Evolutionary conservation across 345 rosid species (phyloP).

Genomic region (Lumnitzera littorea): DNA sequence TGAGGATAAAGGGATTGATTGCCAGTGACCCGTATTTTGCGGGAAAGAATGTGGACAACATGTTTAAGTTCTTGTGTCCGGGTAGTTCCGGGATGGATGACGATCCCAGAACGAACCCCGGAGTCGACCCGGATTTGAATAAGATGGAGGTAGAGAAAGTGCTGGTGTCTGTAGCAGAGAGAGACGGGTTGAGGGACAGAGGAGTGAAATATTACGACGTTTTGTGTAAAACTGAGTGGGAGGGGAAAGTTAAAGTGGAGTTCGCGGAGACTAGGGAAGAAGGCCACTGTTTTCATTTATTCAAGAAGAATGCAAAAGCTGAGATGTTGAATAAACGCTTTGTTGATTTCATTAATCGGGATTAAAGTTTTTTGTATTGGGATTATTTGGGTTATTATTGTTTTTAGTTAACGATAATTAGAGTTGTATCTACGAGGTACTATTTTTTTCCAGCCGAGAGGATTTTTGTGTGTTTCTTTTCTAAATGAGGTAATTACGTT

Average conservation of each 20-base stretch:
- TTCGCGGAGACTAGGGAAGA: slow-evolving; percentile 23
- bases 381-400: too few species aligned
- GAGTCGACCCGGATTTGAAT: slow-evolving; percentile 22
- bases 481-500: too few species aligned
- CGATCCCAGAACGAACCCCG: slow-evolving; percentile 30
- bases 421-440: too few species aligned
- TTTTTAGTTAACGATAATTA: too few species aligned
- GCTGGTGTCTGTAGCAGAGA: slow-evolving; percentile 37
- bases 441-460: too few species aligned
- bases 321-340: slow-evolving; percentile 20
- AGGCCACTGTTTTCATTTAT: slow-evolving; percentile 30
- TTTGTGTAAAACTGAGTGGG: slow-evolving; percentile 21
- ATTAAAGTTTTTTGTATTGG: background rate
- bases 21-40: slow-evolving; percentile 42
- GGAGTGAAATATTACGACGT: slow-evolving; percentile 25
- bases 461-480: too few species aligned
- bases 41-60: slow-evolving; percentile 19
- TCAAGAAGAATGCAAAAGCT: slow-evolving; percentile 16
- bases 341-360: slow-evolving; percentile 22
- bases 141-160: slow-evolving; percentile 23
- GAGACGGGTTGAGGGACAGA: slow-evolving; percentile 21
- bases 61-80: slow-evolving; percentile 23
- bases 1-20: slow-evolving; percentile 22
- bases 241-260: slow-evolving; percentile 17
- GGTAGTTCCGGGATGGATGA: slow-evolving; percentile 16